Conservation (phyloP, 2,329 filamentous ascomycete genomes). For the Diplodia scrobiculata region DNA sequence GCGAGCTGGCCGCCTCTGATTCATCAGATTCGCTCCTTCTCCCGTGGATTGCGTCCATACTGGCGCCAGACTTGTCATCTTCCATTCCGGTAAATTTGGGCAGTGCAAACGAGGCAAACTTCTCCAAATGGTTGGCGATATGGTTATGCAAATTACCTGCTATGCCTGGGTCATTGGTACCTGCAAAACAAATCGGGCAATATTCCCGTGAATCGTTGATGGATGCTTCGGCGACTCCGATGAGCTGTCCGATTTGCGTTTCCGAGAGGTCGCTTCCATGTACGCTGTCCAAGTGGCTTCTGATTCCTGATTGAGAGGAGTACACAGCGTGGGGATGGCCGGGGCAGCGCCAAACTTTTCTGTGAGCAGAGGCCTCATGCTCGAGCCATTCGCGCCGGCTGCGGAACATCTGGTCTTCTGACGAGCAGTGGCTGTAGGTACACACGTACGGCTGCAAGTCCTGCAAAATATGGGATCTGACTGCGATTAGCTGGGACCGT, state of each 20-base stretch:
- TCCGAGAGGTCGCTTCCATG: constrained; percentile 40
- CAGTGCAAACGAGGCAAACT: constrained; percentile 42
- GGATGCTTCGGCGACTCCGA: constrained; percentile 41
- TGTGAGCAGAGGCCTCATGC: constrained; percentile 42
- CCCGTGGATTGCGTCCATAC: constrained; percentile 39
- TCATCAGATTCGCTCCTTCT: constrained; percentile 27
- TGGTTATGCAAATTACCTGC: constrained; percentile 39
- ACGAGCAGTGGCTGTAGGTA: constrained; percentile 41
- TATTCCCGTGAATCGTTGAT: constrained; percentile 38
- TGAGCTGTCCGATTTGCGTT: constrained; percentile 37
- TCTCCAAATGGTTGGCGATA: constrained; percentile 44
- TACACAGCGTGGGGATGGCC: constrained; percentile 41
- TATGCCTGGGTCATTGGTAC: constrained; percentile 31
- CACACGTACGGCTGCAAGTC: constrained; percentile 45
- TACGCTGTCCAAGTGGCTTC: constrained; percentile 38
- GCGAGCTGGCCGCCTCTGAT: not conserved
- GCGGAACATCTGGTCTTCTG: constrained; percentile 39
- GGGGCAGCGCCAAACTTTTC: constrained; percentile 44
- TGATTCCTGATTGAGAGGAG: constrained; percentile 34
- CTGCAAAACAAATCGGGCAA: constrained; percentile 41
- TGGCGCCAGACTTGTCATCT: constrained; percentile 40
- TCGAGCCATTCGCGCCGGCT: constrained; percentile 45
- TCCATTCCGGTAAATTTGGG: constrained; percentile 33
- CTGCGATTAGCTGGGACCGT: not conserved
- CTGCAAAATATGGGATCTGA: constrained; percentile 41